Base-by-base conservation (phyloP, 192 early-diverging fungal genomes). In the Rhizophlyctis rosea region DNA sequence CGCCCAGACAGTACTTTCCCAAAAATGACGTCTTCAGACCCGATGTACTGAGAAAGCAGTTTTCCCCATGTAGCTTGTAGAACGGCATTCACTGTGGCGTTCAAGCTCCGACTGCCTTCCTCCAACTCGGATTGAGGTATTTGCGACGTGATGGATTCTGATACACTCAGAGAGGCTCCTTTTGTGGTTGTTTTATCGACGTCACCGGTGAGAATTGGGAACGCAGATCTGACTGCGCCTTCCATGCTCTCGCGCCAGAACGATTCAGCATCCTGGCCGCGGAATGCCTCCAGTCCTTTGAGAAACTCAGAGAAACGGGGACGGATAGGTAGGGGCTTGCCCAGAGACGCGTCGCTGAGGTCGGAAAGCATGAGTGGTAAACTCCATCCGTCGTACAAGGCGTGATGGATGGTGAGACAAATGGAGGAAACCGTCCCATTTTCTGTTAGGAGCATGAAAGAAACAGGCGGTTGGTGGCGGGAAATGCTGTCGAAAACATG, bases 331-430 rank as follows among this genome's bases (percentile, higher is more conserved):
- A n/a, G n/a, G n/a, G n/a, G n/a, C n/a, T n/a, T n/a, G n/a, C n/a
- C n/a, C n/a, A n/a, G n/a, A n/a, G n/a, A n/a, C n/a, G n/a, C n/a
- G n/a, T n/a, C n/a, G n/a, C n/a, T n/a, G n/a, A n/a, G n/a, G n/a
- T n/a, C n/a, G n/a, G n/a, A n/a, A 11, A 63, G 30, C 70, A 28
- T 65, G 67, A 44, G 64, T 62, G 23, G 57, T 21, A 29, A 64
- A 9, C 50, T 28, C 30, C 25, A 34, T n/a, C 25, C 49, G 29
- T 63, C 61, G 30, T 32, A 54, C 1, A 63, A 23, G 14, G 61
- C 49, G 51, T 63, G 61, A 32, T 63, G 61, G 29, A 54, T 54
- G 21, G 50, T 31, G n/a, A n/a, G n/a, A n/a, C n/a, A n/a, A n/a
- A n/a, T n/a, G n/a, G n/a, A n/a, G n/a, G n/a, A n/a, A n/a, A n/a